phyloP scores from a whole-genome alignment of 768 basidiomycete species.

The Boletus eberwhitei region DNA sequence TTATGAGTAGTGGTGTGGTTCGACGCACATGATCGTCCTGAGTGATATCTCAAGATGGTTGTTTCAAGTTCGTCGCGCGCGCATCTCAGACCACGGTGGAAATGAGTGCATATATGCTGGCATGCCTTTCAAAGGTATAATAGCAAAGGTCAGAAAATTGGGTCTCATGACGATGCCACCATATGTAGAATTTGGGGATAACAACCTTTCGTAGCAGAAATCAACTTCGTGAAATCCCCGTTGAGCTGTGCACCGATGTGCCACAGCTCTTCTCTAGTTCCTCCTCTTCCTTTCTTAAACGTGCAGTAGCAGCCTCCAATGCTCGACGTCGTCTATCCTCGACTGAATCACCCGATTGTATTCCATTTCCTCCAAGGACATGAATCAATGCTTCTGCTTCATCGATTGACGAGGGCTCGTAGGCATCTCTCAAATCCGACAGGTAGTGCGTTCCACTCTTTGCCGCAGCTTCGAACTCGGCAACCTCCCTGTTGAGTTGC shows the following conservation, averaged over 20 bases:
- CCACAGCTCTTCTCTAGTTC: constrained; percentile 75
- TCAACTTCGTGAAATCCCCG: neutral
- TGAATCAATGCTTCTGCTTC: constrained; percentile 53
- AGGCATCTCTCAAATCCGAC: constrained; percentile 32
- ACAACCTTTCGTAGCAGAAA: too few relatives aligned
- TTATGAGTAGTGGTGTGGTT: neutral
- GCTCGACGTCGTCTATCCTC: constrained; percentile 57
- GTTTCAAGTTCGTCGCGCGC: neutral
- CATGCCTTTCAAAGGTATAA: constrained; percentile 27
- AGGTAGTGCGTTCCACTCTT: constrained; percentile 55
- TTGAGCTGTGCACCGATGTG: constrained; percentile 33
- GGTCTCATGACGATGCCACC: constrained; percentile 30
- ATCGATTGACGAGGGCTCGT: constrained; percentile 53
- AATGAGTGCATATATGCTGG: neutral
- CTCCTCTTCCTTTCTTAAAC: constrained; percentile 60
- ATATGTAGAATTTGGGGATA: constrained; percentile 33
- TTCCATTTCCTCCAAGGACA: constrained; percentile 50
- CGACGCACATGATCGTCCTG: neutral
- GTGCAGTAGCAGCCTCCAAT: constrained; percentile 58
- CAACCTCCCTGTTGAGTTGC: constrained; percentile 67
- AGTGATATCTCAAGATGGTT: neutral
- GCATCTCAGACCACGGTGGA: neutral
- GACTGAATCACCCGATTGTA: constrained; percentile 38
- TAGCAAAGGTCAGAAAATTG: constrained; percentile 35
- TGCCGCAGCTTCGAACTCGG: constrained; percentile 57